A percentile compares a stretch with the other conserved stretches of the same genome.
phyloP scores from a whole-genome alignment of 495 filamentous ascomycete species.

The Xylaria venustula region DNA sequence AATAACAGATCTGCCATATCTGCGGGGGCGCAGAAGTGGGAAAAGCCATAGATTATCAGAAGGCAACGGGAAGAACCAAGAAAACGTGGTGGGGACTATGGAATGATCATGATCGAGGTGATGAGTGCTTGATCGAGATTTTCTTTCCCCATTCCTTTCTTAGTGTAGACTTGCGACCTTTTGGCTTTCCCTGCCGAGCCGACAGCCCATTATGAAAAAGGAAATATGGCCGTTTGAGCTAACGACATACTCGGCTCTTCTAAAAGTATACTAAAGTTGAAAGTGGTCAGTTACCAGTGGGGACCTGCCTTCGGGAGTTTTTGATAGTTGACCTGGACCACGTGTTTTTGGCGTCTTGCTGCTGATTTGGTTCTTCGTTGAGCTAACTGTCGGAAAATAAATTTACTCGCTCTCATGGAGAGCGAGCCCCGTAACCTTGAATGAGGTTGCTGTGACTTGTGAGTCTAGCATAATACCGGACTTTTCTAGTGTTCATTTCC shows the following conservation, averaged over 20 bases:
- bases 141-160: too few relatives aligned
- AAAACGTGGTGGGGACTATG: conserved; percentile 1
- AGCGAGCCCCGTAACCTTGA: too few relatives aligned
- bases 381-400: conserved; percentile 1
- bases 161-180: too few relatives aligned
- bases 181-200: too few relatives aligned
- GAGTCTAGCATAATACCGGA: too few relatives aligned
- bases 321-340: neutral
- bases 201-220: too few relatives aligned
- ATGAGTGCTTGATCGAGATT: conserved; percentile 4
- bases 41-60: neutral
- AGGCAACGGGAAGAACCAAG: neutral
- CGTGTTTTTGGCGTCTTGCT: neutral
- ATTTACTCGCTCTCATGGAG: neutral
- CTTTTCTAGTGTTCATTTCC: too few relatives aligned
- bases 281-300: too few relatives aligned
- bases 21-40: neutral
- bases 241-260: too few relatives aligned
- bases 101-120: neutral
- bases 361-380: neutral
- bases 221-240: too few relatives aligned
- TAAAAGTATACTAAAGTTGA: too few relatives aligned
- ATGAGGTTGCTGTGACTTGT: too few relatives aligned
- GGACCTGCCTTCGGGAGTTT: neutral
- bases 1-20: neutral